Evolutionary conservation across 768 basidiomycete species (phyloP).

Genomic region (Pulveroboletus sp.): DNA sequence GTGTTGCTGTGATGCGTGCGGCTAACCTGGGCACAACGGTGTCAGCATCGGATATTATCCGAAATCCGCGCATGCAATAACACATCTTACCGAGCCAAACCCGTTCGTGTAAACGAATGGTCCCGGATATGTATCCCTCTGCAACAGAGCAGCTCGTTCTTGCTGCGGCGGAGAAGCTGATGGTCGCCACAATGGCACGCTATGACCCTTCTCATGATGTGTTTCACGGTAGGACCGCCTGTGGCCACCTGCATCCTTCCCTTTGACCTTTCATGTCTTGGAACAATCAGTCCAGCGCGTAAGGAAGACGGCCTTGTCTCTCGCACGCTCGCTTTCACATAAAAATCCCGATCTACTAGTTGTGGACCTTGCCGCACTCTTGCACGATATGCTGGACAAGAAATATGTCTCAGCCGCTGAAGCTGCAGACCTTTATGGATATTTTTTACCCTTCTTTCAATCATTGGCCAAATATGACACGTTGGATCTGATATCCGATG

Average conservation of each 20-base stretch:
- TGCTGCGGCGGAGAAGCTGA: constrained; percentile 58
- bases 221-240: constrained; percentile 56
- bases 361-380: constrained; percentile 80
- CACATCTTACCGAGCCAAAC: not conserved
- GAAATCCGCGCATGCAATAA: constrained; percentile 18
- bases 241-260: not conserved
- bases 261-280: constrained; percentile 1
- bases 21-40: not conserved
- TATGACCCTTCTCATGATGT: constrained; percentile 82
- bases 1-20: not conserved
- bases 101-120: not conserved
- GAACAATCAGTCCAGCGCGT: constrained; percentile 69
- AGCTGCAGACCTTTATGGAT: constrained; percentile 57
- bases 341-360: constrained; percentile 62
- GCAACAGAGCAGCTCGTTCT: constrained; percentile 48
- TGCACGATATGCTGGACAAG: constrained; percentile 86
- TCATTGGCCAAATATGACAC: constrained; percentile 38
- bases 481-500: constrained; percentile 55
- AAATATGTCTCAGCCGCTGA: constrained; percentile 64
- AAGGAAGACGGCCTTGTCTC: constrained; percentile 63
- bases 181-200: constrained; percentile 67
- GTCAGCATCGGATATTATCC: constrained; percentile 16
- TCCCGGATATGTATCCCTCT: constrained; percentile 40
- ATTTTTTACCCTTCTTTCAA: constrained; percentile 64
- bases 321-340: constrained; percentile 48